phyloP scores from a whole-genome alignment of 179 eudicot genomes.

The Spinacia oleracea region DNA sequence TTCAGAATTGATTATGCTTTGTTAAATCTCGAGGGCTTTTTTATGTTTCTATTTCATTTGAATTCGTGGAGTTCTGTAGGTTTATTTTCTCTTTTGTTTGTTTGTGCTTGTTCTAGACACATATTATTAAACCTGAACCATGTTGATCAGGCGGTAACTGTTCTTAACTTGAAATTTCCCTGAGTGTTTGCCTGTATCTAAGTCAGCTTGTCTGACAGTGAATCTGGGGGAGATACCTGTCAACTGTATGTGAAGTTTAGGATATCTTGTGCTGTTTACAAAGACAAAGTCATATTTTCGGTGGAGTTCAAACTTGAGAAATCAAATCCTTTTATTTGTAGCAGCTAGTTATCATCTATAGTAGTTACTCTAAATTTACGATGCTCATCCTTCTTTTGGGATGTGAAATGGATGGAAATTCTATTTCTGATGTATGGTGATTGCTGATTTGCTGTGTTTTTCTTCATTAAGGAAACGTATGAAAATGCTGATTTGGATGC shows the following conservation, averaged over 20 bases:
- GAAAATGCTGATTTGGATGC: conserved; percentile 71
- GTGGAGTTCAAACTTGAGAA: not conserved
- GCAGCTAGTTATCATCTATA: not conserved
- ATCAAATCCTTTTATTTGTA: not conserved
- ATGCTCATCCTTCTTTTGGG: not conserved
- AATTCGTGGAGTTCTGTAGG: not conserved
- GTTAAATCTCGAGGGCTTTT: not conserved
- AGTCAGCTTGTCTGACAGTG: not conserved
- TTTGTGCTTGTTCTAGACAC: not conserved
- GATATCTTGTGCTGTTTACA: not conserved
- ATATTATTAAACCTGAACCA: not conserved
- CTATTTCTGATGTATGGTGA: not conserved
- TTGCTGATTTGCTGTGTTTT: conserved; percentile 6
- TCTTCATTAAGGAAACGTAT: conserved; percentile 65
- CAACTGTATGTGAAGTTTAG: not conserved
- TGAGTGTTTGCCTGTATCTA: not conserved
- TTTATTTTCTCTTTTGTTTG: not conserved
- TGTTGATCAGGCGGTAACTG: not conserved
- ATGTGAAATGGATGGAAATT: not conserved
- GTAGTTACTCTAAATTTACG: not conserved
- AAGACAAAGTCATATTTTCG: not conserved
- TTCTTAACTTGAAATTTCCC: not conserved
- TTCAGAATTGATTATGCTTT: not conserved
- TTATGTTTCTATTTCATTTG: not conserved
- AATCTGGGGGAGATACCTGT: not conserved